These are phyloP conservation scores for Ganoderma meredithae DNA, from an alignment of 1,284 basidiomycete genomes.

Conservation along the genomic window DNA sequence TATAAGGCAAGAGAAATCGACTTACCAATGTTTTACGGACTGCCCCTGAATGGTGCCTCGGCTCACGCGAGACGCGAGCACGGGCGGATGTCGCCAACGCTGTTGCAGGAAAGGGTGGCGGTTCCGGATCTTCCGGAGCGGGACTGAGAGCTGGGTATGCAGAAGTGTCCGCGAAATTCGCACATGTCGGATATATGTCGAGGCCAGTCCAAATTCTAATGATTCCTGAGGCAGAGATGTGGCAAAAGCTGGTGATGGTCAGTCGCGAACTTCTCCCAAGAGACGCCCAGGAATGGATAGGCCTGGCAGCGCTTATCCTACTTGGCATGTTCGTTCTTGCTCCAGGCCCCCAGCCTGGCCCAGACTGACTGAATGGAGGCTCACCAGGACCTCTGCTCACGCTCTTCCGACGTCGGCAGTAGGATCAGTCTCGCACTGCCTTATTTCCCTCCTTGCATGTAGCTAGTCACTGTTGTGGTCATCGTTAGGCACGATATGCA, in stretches of 20 bases:
- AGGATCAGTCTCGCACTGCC: background rate
- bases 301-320: background rate
- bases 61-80: background rate
- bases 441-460: background rate
- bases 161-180: background rate
- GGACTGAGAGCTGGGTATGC: background rate
- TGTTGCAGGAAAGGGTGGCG: background rate
- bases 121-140: background rate
- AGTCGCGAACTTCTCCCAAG: background rate
- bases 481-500: too few relatives aligned
- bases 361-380: too few relatives aligned
- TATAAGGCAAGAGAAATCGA: background rate
- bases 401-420: background rate
- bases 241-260: background rate
- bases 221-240: background rate
- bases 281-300: background rate
- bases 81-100: background rate
- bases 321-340: too few relatives aligned
- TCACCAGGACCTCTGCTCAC: too few relatives aligned
- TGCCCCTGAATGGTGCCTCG: slow-evolving; percentile 10
- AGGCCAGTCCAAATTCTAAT: background rate
- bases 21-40: background rate
- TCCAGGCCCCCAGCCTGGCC: too few relatives aligned
- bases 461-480: background rate
- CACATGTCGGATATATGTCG: background rate